A percentile compares a stretch with the other conserved stretches of the same genome.
phyloP scores from a whole-genome alignment of 352 stramenopile genomes.

The Nothophytophthora sp. region DNA sequence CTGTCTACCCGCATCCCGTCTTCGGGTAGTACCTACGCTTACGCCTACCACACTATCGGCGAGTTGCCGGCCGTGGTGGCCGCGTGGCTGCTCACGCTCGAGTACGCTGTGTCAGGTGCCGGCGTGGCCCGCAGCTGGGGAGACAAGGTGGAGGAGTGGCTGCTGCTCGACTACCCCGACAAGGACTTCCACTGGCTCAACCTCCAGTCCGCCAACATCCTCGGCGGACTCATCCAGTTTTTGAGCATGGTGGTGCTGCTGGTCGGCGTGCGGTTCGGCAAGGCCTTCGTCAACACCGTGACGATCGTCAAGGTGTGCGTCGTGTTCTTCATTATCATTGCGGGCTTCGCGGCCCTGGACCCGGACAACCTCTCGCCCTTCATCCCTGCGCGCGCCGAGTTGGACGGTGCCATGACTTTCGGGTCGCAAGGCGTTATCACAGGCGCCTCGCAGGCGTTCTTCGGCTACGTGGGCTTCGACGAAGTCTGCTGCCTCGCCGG shows the following conservation, averaged over 20 bases:
- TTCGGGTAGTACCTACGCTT: constrained; percentile 90
- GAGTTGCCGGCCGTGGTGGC: constrained; percentile 90
- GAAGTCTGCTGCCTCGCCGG: constrained; percentile 91
- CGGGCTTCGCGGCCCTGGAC: constrained; percentile 78
- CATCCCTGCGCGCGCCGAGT: constrained; percentile 37
- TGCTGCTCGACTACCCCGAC: constrained; percentile 39
- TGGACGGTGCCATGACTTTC: constrained; percentile 29
- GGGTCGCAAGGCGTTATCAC: constrained; percentile 74
- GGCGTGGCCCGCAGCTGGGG: constrained; percentile 92
- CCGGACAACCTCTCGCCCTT: constrained; percentile 86
- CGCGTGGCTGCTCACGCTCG: constrained; percentile 82
- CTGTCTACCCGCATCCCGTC: constrained; percentile 79
- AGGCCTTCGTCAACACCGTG: constrained; percentile 87
- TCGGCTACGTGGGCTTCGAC: constrained; percentile 95
- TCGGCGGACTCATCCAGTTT: constrained; percentile 59
- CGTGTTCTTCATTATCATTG: constrained; percentile 90
- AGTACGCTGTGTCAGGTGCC: constrained; percentile 89
- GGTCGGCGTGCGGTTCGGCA: constrained; percentile 82
- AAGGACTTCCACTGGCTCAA: constrained; percentile 54
- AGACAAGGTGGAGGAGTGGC: constrained; percentile 86
- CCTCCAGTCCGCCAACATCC: constrained; percentile 47
- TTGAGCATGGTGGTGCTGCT: constrained; percentile 69
- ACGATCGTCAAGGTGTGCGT: constrained; percentile 74
- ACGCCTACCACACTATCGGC: constrained; percentile 89
- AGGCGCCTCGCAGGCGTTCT: constrained; percentile 89